Base-by-base conservation (phyloP, 2,329 filamentous ascomycete genomes). In the Botrytis paeoniae region DNA sequence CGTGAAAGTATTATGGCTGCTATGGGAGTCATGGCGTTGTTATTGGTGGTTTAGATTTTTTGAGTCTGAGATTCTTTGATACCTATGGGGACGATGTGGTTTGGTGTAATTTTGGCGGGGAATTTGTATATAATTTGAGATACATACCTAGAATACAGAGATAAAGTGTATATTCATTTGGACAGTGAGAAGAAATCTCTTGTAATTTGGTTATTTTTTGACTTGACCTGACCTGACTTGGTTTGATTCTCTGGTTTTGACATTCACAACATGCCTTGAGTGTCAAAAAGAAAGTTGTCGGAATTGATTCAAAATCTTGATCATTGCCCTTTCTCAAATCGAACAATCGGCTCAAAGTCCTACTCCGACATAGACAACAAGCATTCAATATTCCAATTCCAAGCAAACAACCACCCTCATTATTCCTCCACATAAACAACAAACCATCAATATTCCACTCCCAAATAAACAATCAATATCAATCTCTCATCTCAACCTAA, bases 11-110 rank as follows among this genome's bases (percentile, higher is more conserved):
- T 61, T 8, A 20, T 69, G 12, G 18, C 35, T 32, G 63, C 48
- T 32, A 4, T 68, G 18, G 54, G 37, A 3, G 54, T 59, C 22
- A 35, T 69, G n/a, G 32, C 4, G 29, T 25, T 69, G 10, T 39
- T 32, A 6, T 69, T 72, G 61, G 37, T 61, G 25, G 20, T 43
- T 59, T 60, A 32, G 29, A 41, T 68, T 54, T 54, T 72, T 48
- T 6, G 35, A 29, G 4, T 64, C 12, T 10, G 29, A n/a, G 7
- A 45, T 66, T 59, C 14, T 37, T 59, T 29, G 37, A 35, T 63
- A 12, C n/a, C 65, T 68, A 22, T 41, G 69, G 43, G 32, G n/a
- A 54, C 41, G 43, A 4, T 64, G 12, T 41, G 35, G 43, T 37
- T 35, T 45, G 14, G n/a, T 60, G 54, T 61, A 70, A 68, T 57